A percentile compares a stretch with the other conserved stretches of the same genome.
Evolutionary conservation across 345 rosid species (phyloP).

Genomic region (Gossypium arboreum): DNA sequence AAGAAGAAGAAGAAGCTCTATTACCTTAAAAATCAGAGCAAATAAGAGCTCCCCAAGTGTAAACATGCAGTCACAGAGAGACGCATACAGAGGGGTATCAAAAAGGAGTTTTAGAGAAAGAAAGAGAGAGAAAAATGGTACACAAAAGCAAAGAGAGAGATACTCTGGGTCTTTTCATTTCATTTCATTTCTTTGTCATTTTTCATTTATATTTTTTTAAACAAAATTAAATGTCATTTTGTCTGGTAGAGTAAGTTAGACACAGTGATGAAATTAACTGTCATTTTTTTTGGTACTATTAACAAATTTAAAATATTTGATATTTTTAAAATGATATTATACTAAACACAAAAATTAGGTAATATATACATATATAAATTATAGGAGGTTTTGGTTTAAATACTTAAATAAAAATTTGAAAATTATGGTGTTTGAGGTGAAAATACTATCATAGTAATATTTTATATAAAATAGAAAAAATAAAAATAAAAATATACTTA

Average conservation of each 20-base stretch:
- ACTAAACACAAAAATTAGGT: no score
- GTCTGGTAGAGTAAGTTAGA: not conserved
- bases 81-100: constrained; percentile 1
- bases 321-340: no score
- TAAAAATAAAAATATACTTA: no score
- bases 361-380: no score
- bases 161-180: not conserved
- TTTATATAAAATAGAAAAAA: no score
- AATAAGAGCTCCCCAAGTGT: not conserved
- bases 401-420: no score
- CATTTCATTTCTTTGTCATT: not conserved
- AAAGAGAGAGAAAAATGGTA: not conserved
- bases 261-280: not conserved
- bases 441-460: no score
- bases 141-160: constrained; percentile 1
- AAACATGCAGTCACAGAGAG: not conserved
- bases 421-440: no score
- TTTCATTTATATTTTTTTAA: not conserved
- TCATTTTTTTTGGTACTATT: not conserved
- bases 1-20: not conserved
- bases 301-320: no score
- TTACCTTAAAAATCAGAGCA: not conserved
- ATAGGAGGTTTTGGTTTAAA: no score
- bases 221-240: not conserved
- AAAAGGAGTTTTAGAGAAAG: not conserved